Percentiles rank a stretch among this genome's conserved stretches.
Conservation (phyloP, 176 grass and related monocot genomes). For the Miscanthus lutarioriparius region DNA sequence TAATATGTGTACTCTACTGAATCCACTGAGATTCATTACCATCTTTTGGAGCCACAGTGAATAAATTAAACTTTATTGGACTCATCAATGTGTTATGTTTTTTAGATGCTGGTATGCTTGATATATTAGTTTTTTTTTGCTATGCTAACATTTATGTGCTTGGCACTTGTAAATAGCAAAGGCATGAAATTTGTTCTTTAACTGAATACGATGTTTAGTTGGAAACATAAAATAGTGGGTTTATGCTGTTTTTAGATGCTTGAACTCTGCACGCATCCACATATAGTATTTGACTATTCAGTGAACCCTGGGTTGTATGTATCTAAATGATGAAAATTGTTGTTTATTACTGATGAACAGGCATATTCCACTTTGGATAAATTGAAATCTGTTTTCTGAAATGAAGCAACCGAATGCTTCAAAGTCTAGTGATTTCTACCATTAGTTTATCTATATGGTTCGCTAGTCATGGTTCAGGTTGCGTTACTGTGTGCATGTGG, state of each 20-base stretch:
- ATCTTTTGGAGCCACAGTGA: neutral
- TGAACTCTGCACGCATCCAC: neutral
- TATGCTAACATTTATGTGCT: neutral
- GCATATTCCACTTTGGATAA: neutral
- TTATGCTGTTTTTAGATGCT: neutral
- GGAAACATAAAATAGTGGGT: neutral
- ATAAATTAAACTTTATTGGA: neutral
- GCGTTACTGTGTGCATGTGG: neutral
- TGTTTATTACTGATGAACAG: neutral
- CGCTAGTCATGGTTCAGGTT: neutral
- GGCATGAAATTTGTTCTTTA: neutral
- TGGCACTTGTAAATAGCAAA: neutral
- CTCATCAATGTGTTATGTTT: neutral
- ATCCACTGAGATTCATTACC: neutral
- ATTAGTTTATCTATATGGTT: conserved; percentile 9
- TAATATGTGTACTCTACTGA: neutral
- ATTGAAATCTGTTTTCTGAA: neutral
- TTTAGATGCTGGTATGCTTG: conserved; percentile 1
- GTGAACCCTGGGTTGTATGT: neutral
- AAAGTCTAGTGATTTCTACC: neutral
- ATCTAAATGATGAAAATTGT: neutral
- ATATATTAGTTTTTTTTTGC: too few relatives aligned
- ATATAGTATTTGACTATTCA: neutral
- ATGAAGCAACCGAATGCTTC: neutral
- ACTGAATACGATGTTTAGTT: neutral